Base-by-base conservation (phyloP, 495 filamentous ascomycete species). In the Podospora bellae-mahoneyi region DNA sequence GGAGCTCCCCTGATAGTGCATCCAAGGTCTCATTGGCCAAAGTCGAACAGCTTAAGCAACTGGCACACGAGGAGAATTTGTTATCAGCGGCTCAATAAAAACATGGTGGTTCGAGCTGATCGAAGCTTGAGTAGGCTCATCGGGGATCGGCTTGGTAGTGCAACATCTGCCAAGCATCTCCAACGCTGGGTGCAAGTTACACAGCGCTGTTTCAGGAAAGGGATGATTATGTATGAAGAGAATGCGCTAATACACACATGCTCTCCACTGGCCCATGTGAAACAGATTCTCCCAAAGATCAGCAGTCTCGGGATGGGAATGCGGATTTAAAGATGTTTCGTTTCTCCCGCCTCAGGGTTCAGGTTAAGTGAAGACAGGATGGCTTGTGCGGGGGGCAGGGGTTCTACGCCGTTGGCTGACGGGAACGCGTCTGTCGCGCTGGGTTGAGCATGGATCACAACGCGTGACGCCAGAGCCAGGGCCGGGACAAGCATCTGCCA, bases 381-480 rank as follows among this genome's bases (percentile, higher is more conserved):
- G 39, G 39, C 39, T 48, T 48, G 39, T 48, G 39, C 15, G 39
- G 39, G 39, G 3, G 39, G 18, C 39, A 48, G 7, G 13, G 39
- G 39, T 48, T 10, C 2, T 48, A 10, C 1, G 39, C 39, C 39
- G 39, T 48, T 48, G 39, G 39, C 39, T 13, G 39, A 48, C 39
- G 2, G 39, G 39, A 34, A 61, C 56, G 57, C 57, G 60, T 44
- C 18, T 9, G 23, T 68, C 55, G 61, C 55, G 62, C 65, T 15
- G 57, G 28, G 23, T 28, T 23, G 20, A 32, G 34, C 13, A 16
- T 60, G 26, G 23, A 19, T 30, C 30, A 30, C 59, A 63, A 68
- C 69, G 65, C 63, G 63, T 68, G 69, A 68, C 66, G 62, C 69
- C 63, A 71, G 56, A 64, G 13, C 39, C 39, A 55, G 48, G 16